A percentile compares a stretch with the other conserved stretches of the same genome.
Conservation (phyloP, 441 rosid genomes). For the Pelargonium fulgidum region DNA sequence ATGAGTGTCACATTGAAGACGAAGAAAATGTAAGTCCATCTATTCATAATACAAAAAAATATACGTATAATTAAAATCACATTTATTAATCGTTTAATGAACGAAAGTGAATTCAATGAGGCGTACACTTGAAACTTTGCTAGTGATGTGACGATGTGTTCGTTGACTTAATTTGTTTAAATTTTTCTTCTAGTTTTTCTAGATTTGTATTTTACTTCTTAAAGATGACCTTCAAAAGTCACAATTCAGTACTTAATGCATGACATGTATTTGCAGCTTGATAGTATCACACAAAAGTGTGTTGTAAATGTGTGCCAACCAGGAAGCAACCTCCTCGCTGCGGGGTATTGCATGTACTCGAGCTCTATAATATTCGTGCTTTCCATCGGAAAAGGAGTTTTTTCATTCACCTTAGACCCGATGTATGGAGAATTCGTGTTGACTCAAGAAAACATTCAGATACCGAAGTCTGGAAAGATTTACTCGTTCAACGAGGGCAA, state of each 20-base stretch:
- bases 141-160: too few species aligned
- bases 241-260: too few species aligned
- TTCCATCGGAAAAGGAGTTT: constrained; percentile 74
- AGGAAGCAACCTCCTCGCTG: constrained; percentile 77
- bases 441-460: constrained; percentile 72
- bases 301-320: constrained; percentile 89
- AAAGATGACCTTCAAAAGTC: too few species aligned
- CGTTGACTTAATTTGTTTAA: too few species aligned
- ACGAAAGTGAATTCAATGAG: too few species aligned
- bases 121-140: too few species aligned
- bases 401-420: constrained; percentile 72
- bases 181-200: too few species aligned
- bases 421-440: constrained; percentile 89
- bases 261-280: constrained; percentile 48
- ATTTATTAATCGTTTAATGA: too few species aligned
- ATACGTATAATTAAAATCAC: too few species aligned
- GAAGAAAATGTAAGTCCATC: constrained; percentile 42
- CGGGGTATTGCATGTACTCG: constrained; percentile 96
- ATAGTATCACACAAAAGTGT: constrained; percentile 46
- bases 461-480: constrained; percentile 74
- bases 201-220: too few species aligned
- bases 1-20: constrained; percentile 70
- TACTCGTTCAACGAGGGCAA: constrained; percentile 92
- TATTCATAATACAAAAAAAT: not conserved
- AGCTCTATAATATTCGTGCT: constrained; percentile 88